Percentiles rank a stretch among this genome's conserved stretches.
Conservation (phyloP, 2,329 filamentous ascomycete species). For the Akanthomyces uredinophilus region DNA sequence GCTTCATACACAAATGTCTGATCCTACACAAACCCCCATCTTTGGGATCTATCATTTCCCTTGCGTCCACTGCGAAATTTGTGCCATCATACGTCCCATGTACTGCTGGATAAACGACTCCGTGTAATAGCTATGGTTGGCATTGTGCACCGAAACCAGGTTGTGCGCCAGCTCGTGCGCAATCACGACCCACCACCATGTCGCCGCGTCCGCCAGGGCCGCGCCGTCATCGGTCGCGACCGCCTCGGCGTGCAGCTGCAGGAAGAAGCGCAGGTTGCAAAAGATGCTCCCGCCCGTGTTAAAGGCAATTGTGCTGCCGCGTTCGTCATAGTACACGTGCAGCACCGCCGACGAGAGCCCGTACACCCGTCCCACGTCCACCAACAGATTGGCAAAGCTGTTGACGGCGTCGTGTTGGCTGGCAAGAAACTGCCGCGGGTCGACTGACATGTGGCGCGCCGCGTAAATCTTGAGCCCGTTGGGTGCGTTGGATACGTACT, state of each 20-base stretch:
- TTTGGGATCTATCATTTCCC: not conserved
- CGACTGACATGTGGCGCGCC: slow-evolving; percentile 45
- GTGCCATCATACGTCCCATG: slow-evolving; percentile 63
- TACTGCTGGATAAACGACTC: slow-evolving; percentile 76
- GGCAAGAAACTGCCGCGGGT: slow-evolving; percentile 51
- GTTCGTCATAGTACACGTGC: slow-evolving; percentile 82
- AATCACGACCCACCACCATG: slow-evolving; percentile 94
- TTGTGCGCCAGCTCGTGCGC: slow-evolving; percentile 97
- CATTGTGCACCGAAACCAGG: slow-evolving; percentile 70
- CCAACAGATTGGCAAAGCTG: slow-evolving; percentile 62
- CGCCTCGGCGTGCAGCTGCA: slow-evolving; percentile 64
- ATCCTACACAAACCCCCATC: not conserved
- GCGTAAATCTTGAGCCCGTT: slow-evolving; percentile 72
- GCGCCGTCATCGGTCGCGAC: slow-evolving; percentile 32
- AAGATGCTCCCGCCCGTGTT: slow-evolving; percentile 84
- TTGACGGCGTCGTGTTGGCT: slow-evolving; percentile 59
- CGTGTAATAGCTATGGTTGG: slow-evolving; percentile 79
- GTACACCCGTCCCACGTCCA: slow-evolving; percentile 68
- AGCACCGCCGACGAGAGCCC: slow-evolving; percentile 61
- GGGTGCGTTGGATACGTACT: slow-evolving; percentile 63
- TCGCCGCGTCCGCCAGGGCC: slow-evolving; percentile 61
- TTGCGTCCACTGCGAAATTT: slow-evolving; percentile 26
- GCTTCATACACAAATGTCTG: not conserved
- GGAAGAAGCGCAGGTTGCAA: slow-evolving; percentile 86
- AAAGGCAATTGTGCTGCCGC: slow-evolving; percentile 83